Conservation (phyloP, 2,329 filamentous ascomycete genomes). For the Diaporthe aspalathi region DNA sequence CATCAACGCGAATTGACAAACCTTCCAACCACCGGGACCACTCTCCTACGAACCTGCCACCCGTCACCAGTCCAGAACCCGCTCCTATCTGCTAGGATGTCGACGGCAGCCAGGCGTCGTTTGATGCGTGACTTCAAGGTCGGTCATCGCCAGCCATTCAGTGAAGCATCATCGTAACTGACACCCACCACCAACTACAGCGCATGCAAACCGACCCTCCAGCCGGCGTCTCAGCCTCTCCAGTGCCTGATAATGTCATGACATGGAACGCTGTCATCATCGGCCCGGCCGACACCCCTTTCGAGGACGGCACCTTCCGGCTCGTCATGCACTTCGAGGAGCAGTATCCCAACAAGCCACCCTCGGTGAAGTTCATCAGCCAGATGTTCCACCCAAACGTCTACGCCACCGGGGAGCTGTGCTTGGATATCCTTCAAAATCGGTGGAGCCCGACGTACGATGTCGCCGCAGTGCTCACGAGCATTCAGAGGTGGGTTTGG, state of each 20-base stretch:
- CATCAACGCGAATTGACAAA: background rate
- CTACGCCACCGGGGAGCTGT: conserved; percentile 95
- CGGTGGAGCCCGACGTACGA: conserved; percentile 99
- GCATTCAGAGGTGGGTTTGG: conserved; percentile 84
- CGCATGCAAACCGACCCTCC: conserved; percentile 99
- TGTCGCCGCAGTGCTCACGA: conserved; percentile 95
- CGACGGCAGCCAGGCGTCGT: conserved; percentile 92
- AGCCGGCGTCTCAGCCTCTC: conserved; percentile 94
- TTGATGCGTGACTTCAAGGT: conserved; percentile 99
- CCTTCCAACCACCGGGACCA: background rate
- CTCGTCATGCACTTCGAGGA: conserved; percentile 99
- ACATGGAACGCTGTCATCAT: conserved; percentile 99
- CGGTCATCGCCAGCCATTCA: conserved; percentile 36
- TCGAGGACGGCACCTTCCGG: conserved; percentile 97
- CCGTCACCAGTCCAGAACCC: background rate
- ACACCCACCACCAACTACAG: conserved; percentile 58
- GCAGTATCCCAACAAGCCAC: conserved; percentile 98
- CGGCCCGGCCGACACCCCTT: conserved; percentile 94
- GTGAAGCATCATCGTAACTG: conserved; percentile 26
- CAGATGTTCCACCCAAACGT: conserved; percentile 99
- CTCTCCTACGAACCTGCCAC: background rate
- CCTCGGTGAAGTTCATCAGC: conserved; percentile 97
- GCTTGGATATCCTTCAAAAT: conserved; percentile 96
- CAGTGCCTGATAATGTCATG: conserved; percentile 97
- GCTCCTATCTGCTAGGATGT: conserved; percentile 61